Percentiles rank a stretch among this genome's conserved stretches.
phyloP scores from a whole-genome alignment of 768 basidiomycete species.

The Sarcomyxa edulis region DNA sequence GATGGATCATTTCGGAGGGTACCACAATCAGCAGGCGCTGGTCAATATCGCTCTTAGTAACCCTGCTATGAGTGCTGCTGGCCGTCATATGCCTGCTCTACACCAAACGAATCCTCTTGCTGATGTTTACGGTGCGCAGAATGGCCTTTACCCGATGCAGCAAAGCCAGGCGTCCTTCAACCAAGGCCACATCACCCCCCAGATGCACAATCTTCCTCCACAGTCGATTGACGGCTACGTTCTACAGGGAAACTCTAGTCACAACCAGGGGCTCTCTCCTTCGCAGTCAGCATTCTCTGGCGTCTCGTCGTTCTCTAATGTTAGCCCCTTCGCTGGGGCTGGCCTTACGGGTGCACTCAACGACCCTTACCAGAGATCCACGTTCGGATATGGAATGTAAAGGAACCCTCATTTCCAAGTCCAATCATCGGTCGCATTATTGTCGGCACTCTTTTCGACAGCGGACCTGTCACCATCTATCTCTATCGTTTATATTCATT shows the following conservation, averaged over 20 bases:
- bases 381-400: conserved; percentile 81
- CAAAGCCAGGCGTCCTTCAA: conserved; percentile 49
- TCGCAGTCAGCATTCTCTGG: conserved; percentile 56
- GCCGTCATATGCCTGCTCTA: conserved; percentile 51
- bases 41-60: conserved; percentile 53
- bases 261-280: conserved; percentile 58
- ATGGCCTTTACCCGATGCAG: conserved; percentile 54
- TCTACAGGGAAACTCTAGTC: conserved; percentile 65
- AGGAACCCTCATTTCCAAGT: conserved; percentile 8
- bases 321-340: conserved; percentile 48
- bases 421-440: conserved; percentile 4
- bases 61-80: conserved; percentile 44
- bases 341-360: conserved; percentile 50
- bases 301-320: conserved; percentile 39
- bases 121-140: conserved; percentile 63
- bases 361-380: conserved; percentile 73
- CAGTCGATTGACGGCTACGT: conserved; percentile 81
- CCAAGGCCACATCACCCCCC: conserved; percentile 50
- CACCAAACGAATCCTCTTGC: conserved; percentile 49
- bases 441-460: conserved; percentile 8
- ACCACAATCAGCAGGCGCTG: conserved; percentile 56
- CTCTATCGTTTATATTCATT: conserved; percentile 14
- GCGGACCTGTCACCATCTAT: conserved; percentile 12
- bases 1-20: conserved; percentile 60
- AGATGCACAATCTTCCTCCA: conserved; percentile 57